Evolutionary conservation across 108 stramenopile species (phyloP).

Genomic region (Cyclotella atomus): DNA sequence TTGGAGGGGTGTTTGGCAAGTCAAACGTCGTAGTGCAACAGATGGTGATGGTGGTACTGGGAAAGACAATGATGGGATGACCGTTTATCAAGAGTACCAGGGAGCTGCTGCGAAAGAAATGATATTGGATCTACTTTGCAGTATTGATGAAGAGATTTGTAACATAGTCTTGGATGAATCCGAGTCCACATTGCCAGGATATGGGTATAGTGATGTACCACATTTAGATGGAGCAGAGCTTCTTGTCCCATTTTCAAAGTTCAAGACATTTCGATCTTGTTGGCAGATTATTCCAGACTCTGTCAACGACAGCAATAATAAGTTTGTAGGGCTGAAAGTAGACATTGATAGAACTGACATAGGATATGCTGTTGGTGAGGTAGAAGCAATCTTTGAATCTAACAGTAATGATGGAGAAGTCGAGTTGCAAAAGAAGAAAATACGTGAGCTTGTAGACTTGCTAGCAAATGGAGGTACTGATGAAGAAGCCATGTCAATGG

Average conservation of each 20-base stretch:
- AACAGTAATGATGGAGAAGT: constrained; percentile 15
- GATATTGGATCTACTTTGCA: constrained; percentile 35
- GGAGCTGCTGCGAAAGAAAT: constrained; percentile 35
- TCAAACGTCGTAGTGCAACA: constrained; percentile 23
- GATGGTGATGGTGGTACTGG: neutral
- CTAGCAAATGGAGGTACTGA: neutral
- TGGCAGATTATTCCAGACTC: constrained; percentile 20
- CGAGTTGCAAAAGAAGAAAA: constrained; percentile 27
- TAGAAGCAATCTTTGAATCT: constrained; percentile 31
- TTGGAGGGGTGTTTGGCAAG: constrained; percentile 49
- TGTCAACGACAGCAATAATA: neutral
- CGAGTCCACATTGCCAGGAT: neutral
- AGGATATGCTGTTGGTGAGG: constrained; percentile 43
- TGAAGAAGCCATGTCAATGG: constrained; percentile 6
- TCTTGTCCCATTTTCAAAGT: constrained; percentile 40
- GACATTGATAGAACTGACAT: constrained; percentile 48
- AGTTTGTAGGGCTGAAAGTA: constrained; percentile 36
- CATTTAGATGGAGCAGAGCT: constrained; percentile 30
- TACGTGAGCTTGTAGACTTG: constrained; percentile 42
- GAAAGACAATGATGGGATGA: constrained; percentile 18
- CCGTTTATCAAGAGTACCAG: constrained; percentile 44
- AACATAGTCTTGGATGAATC: neutral
- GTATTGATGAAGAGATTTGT: neutral
- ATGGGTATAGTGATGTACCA: constrained; percentile 27
- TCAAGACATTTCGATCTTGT: constrained; percentile 31